These are phyloP conservation scores for Botrytis sinoallii DNA, from an alignment of 2,329 filamentous ascomycete species.

Conservation along the genomic window DNA sequence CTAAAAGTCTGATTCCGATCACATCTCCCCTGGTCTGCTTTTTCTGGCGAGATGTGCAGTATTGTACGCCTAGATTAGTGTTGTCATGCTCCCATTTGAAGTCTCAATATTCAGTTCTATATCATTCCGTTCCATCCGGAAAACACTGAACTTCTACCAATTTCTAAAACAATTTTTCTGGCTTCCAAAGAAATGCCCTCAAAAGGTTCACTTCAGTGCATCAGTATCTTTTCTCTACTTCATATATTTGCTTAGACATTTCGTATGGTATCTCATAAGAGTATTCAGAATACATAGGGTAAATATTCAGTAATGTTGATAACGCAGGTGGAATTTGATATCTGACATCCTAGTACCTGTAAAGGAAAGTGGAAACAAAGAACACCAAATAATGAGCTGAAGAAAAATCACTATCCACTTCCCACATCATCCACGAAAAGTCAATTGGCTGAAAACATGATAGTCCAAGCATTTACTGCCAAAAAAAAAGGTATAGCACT, in stretches of 20 bases:
- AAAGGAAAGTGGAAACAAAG: too few species aligned
- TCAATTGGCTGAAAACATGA: too few species aligned
- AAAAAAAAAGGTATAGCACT: too few species aligned
- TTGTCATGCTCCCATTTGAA: not conserved
- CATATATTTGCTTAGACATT: not conserved
- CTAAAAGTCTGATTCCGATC: not conserved
- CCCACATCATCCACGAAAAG: too few species aligned
- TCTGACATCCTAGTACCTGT: too few species aligned
- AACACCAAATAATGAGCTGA: too few species aligned
- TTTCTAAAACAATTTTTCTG: not conserved
- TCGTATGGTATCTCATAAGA: not conserved
- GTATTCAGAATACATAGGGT: too few species aligned
- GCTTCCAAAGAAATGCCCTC: not conserved
- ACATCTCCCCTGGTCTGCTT: not conserved
- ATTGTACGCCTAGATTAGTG: not conserved
- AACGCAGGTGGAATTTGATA: too few species aligned
- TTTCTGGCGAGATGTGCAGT: not conserved
- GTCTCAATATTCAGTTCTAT: not conserved
- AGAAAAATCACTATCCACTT: too few species aligned
- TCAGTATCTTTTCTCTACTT: not conserved
- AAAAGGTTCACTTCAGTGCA: fast-evolving
- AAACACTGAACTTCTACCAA: not conserved
- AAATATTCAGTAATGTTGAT: too few species aligned
- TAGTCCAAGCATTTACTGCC: too few species aligned
- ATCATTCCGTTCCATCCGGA: not conserved